Evolutionary conservation across 148 eudicot genomes (phyloP).

Genomic region (Fallopia convolvulus): DNA sequence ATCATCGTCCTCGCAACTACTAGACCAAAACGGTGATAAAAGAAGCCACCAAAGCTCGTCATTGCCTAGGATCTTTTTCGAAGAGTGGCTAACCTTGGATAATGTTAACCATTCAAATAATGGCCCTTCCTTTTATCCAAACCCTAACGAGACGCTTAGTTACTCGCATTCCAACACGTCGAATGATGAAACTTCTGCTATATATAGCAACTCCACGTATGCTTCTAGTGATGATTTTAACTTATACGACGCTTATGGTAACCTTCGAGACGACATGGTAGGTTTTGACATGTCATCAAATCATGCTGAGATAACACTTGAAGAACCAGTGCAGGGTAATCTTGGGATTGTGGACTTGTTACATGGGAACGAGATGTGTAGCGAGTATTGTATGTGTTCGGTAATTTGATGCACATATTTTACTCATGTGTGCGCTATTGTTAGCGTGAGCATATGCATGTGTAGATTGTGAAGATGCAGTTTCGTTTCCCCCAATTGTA

Average conservation of each 20-base stretch:
- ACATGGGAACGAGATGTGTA: constrained; percentile 13
- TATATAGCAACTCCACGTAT: background rate
- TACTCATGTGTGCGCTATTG: background rate
- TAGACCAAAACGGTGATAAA: background rate
- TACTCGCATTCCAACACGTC: background rate
- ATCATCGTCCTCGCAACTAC: background rate
- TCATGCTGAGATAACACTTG: constrained; percentile 19
- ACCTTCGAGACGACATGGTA: background rate
- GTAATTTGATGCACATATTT: constrained; percentile 19
- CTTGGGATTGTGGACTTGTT: constrained; percentile 17
- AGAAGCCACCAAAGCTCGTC: background rate
- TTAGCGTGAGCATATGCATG: background rate
- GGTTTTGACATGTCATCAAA: background rate
- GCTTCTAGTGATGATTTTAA: background rate
- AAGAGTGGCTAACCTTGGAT: constrained; percentile 32
- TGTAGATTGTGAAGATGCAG: background rate
- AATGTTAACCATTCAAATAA: background rate
- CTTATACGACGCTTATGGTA: background rate
- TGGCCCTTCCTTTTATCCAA: background rate
- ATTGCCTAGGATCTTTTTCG: constrained; percentile 30
- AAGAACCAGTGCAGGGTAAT: constrained; percentile 18
- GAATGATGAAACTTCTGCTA: background rate
- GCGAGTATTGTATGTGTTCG: constrained; percentile 9
- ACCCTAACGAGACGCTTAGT: background rate
- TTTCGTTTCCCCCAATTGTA: background rate